Base-by-base conservation (phyloP, 257 asterid genomes). In the Scutellaria galericulata region DNA sequence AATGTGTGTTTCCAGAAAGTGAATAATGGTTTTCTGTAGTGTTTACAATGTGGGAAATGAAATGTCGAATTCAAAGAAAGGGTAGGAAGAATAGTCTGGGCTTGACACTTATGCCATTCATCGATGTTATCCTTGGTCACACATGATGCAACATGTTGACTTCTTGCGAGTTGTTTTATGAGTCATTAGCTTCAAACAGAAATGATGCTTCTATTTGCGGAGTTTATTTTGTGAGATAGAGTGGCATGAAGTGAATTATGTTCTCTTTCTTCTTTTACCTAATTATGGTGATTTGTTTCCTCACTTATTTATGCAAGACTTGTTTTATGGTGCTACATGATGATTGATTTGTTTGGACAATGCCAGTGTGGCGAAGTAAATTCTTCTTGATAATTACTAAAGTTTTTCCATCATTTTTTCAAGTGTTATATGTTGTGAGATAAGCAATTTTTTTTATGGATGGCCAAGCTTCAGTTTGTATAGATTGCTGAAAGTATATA, bases 91-190 rank as follows among this genome's bases (percentile, higher is more conserved):
- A 54, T 11, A 18, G 58, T 56, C 64, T 58, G 37, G 27, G 13
- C 61, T 58, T 31, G 63, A 51, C 39, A 22, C 47, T 10, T 72
- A 8, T 57, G 14, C 61, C 18, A 31, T 67, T 64, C 54, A 41
- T 71, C 37, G 11, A 42, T 56, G 13, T 24, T 71, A 51, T 59
- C 64, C 20, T 64, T 35, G 15, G 45, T 70, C 52, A 9, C 61
- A 45, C 27, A 62, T 37, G 58, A 62, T 55, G 52, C 24, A 63
- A 41, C 68, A 63, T 76, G 73, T 58, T 61, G 48, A 48, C 73
- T 52, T 58, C 70, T 42, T 7, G 7, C 10, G 7, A 11, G 35
- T 64, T 56, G 13, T 37, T 54, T 62, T 45, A 53, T 53, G 39
- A 45, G 11, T 37, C 42, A 69, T 40, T 7, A 22, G 22, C n/a